Conservation (phyloP, 441 rosid genomes). For the Pelargonium citronellum region DNA sequence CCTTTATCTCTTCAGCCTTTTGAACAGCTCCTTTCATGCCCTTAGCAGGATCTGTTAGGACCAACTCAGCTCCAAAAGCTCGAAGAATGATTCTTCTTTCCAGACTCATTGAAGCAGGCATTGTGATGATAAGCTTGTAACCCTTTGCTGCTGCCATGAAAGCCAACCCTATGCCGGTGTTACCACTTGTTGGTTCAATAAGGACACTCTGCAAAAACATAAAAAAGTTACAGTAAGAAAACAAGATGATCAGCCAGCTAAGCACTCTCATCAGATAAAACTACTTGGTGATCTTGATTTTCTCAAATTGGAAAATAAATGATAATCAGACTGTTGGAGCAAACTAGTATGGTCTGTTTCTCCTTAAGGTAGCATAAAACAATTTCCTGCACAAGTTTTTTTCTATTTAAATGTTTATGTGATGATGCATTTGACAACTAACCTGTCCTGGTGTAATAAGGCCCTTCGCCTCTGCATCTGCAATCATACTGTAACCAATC, state of each 20-base stretch:
- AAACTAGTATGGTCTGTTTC: too few species aligned
- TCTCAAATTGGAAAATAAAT: neutral
- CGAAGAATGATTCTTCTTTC: slow-evolving; percentile 84
- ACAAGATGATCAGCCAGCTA: slow-evolving; percentile 10
- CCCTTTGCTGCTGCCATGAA: slow-evolving; percentile 85
- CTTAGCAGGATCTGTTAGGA: slow-evolving; percentile 76
- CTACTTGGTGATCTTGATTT: neutral
- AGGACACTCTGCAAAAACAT: slow-evolving; percentile 57
- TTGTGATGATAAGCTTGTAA: slow-evolving; percentile 69
- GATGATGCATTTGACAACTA: neutral
- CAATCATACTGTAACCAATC: slow-evolving; percentile 82
- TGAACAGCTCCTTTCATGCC: slow-evolving; percentile 90
- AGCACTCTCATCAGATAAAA: neutral
- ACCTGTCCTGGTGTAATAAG: too few species aligned
- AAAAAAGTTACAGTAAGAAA: slow-evolving; percentile 19
- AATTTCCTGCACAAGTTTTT: too few species aligned
- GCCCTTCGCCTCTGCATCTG: slow-evolving; percentile 77
- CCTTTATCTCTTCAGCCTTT: slow-evolving; percentile 75
- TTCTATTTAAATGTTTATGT: too few species aligned
- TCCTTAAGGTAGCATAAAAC: too few species aligned
- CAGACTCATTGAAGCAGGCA: slow-evolving; percentile 90
- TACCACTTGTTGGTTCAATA: slow-evolving; percentile 83
- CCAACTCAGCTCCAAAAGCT: slow-evolving; percentile 82
- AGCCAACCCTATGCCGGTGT: slow-evolving; percentile 81
- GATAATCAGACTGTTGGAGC: neutral